Percentiles rank a stretch among this genome's conserved stretches.
Evolutionary conservation across 192 early-diverging fungal genomes (phyloP).

Genomic region (Backusella macrospora): DNA sequence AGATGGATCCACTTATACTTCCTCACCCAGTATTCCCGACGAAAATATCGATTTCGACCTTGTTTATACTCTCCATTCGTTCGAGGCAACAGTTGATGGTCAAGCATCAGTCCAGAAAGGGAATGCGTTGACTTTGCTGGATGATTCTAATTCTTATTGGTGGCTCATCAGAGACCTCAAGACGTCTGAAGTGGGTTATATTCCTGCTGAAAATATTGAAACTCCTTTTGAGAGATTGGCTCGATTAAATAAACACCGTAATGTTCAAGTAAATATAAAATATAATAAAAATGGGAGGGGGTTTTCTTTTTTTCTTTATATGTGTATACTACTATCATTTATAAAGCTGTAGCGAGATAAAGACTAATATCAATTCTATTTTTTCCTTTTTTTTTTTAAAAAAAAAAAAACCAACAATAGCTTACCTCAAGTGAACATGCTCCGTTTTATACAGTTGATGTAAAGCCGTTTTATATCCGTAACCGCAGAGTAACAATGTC

Average conservation of each 20-base stretch:
- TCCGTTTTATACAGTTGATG: slow-evolving; percentile 20
- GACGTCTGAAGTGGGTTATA: slow-evolving; percentile 74
- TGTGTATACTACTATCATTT: neutral
- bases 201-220: slow-evolving; percentile 86
- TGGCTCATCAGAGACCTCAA: slow-evolving; percentile 67
- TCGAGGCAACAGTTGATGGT: slow-evolving; percentile 79
- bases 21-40: slow-evolving; percentile 47
- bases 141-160: slow-evolving; percentile 85
- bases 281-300: neutral
- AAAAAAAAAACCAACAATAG: neutral
- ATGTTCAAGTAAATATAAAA: slow-evolving; percentile 56
- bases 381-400: neutral
- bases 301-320: neutral
- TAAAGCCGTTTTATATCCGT: slow-evolving; percentile 27
- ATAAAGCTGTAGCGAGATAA: too few relatives aligned
- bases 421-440: slow-evolving; percentile 67
- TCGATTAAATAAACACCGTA: slow-evolving; percentile 71
- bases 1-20: slow-evolving; percentile 41
- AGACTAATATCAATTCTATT: too few relatives aligned
- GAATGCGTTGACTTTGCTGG: slow-evolving; percentile 70
- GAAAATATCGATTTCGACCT: slow-evolving; percentile 70
- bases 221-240: slow-evolving; percentile 77
- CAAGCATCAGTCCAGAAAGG: slow-evolving; percentile 77
- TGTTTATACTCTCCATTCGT: slow-evolving; percentile 82
- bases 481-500: slow-evolving; percentile 27